These are phyloP conservation scores for Microstegium vimineum DNA, from an alignment of 176 grass and related monocot species.

Conservation along the genomic window DNA sequence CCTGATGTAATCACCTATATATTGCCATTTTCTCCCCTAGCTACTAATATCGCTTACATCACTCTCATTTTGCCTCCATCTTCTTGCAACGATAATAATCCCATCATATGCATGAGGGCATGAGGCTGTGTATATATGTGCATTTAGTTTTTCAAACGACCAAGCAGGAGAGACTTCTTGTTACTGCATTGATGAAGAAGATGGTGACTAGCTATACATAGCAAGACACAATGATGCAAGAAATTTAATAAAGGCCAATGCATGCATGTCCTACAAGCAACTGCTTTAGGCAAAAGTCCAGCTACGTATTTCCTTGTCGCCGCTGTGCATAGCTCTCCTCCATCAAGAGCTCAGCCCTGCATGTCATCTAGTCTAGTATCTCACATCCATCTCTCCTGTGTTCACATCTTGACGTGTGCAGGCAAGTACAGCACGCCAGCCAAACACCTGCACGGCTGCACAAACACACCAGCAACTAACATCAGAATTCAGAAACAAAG, in stretches of 20 bases:
- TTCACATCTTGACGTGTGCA: constrained; percentile 18
- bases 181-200: background rate
- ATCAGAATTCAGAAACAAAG: background rate
- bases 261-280: constrained; percentile 9
- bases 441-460: background rate
- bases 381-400: background rate
- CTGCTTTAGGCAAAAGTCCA: constrained; percentile 21
- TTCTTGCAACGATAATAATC: constrained; percentile 6
- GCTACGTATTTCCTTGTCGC: background rate
- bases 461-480: background rate
- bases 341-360: background rate
- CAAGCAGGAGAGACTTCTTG: background rate
- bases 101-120: background rate
- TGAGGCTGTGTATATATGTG: background rate
- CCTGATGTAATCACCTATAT: background rate
- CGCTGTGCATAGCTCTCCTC: background rate
- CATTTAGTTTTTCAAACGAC: background rate
- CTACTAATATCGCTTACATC: background rate
- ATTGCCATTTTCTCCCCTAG: background rate
- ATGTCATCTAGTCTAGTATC: background rate
- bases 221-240: constrained; percentile 14
- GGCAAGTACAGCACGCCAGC: background rate
- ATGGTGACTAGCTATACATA: background rate
- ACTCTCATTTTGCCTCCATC: background rate
- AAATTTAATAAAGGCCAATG: background rate